Evolutionary conservation across 2,329 filamentous ascomycete genomes (phyloP).

Genomic region (Elsinoe fawcettii): DNA sequence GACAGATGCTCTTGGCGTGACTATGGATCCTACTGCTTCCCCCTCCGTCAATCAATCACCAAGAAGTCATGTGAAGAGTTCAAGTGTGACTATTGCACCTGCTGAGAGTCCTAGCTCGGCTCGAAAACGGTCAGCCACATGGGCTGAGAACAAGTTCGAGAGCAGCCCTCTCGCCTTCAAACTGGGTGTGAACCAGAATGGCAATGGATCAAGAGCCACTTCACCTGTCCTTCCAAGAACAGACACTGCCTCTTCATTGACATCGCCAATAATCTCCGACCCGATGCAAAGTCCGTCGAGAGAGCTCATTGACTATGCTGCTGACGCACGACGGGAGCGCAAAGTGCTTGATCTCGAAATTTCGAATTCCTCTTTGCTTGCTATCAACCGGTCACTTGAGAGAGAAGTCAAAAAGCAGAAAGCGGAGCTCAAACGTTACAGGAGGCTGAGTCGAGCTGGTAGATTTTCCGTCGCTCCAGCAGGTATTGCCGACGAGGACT

Average conservation of each 20-base stretch:
- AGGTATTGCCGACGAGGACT: constrained; percentile 26
- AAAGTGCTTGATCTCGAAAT: constrained; percentile 97
- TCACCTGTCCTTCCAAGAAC: constrained; percentile 3
- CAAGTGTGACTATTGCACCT: neutral
- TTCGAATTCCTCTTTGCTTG: constrained; percentile 86
- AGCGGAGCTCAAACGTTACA: constrained; percentile 74
- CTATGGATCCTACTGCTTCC: neutral
- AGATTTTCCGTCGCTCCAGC: constrained; percentile 54
- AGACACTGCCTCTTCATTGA: neutral
- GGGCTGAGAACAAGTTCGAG: constrained; percentile 6
- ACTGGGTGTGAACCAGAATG: neutral
- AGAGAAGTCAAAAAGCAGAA: constrained; percentile 87
- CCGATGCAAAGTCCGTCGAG: constrained; percentile 27
- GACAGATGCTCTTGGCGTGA: constrained; percentile 2
- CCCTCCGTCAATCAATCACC: neutral
- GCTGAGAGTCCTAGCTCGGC: constrained; percentile 11
- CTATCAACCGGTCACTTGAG: constrained; percentile 90
- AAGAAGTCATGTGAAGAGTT: constrained; percentile 12
- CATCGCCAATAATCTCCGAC: constrained; percentile 4
- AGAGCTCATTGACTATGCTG: constrained; percentile 65
- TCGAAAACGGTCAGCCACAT: constrained; percentile 13
- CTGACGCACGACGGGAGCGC: constrained; percentile 82
- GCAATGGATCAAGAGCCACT: neutral
- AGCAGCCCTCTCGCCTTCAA: constrained; percentile 3
- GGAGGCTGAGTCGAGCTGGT: constrained; percentile 76